Base-by-base conservation (phyloP, 176 grass and related monocot species). In the Pontederia paniculata region DNA sequence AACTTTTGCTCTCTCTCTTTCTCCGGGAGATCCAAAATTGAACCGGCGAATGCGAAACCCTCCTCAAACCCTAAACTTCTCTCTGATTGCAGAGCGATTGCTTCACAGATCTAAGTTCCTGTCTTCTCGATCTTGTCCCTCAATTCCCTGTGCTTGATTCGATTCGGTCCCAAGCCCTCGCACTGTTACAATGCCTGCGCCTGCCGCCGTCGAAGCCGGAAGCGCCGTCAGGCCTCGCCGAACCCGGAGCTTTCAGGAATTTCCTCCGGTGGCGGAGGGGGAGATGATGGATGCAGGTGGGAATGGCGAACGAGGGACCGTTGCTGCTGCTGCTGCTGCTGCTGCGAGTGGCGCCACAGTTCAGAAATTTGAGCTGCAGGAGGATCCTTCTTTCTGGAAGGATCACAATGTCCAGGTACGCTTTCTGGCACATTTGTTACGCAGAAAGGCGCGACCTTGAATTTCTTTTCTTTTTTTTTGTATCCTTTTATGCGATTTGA, bases 361-460 rank as follows among this genome's bases (percentile, higher is more conserved):
- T 31, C 69, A 61, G 23, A 60, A 70, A 64, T 83, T 84, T 54
- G 93, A 90, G 78, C 80, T 90, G 41, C 78, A 77, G 31, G 86
- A 98, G 51, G 83, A 98, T 68, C 86, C 86, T 16, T 81, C 86
- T 57, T 98, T 98, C 66, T 98, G 93, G 93, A 98, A 88, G 83
- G 93, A 91, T 21, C 89, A 98, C 65, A 98, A 77, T 25, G 83
- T 98, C 20, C 93, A 98, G 93, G 93, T 88, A 74, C 1, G 20
- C 59, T 46, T 57, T 42, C 16, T 2, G 43, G 17, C 20, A 0
- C 13, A 48, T 22, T 51, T 60, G 12, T 55, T 41, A 23, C 41
- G 54, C 0, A 14, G 50, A 65, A 65, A 56, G 5, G 19, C 13
- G 1, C 22, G 44, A 67, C 45, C 48, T 67, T 45, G 50, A 8